Evolutionary conservation across 2,329 filamentous ascomycete species (phyloP).

Genomic region (Alternaria hordeiaustralica): DNA sequence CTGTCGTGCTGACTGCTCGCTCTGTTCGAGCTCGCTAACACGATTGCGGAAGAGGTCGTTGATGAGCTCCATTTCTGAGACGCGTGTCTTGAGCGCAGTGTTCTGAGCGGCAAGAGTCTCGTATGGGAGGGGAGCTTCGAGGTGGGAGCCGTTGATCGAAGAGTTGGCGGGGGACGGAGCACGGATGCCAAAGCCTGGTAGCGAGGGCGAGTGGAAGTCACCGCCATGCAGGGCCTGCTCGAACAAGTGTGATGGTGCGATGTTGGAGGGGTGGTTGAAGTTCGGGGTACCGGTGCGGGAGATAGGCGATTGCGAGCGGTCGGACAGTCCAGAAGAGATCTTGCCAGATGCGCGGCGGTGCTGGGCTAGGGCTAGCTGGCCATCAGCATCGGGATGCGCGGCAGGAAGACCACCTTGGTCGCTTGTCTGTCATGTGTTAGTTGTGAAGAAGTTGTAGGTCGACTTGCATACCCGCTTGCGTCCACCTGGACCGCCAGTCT

Average conservation of each 20-base stretch:
- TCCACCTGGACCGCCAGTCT: conserved; percentile 79
- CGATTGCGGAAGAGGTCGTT: conserved; percentile 72
- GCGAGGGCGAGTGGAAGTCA: conserved; percentile 67
- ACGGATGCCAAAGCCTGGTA: conserved; percentile 50
- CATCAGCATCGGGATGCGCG: conserved; percentile 62
- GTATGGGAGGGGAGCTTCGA: conserved; percentile 76
- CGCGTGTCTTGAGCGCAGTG: conserved; percentile 88
- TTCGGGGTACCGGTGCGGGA: conserved; percentile 80
- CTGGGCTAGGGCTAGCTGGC: conserved; percentile 62
- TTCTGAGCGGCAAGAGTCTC: conserved; percentile 82
- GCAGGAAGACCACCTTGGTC: conserved; percentile 63
- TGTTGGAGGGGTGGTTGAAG: conserved; percentile 69
- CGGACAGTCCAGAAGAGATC: conserved; percentile 72
- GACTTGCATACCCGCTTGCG: conserved; percentile 76
- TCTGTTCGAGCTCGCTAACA: conserved; percentile 77
- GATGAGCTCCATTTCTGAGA: conserved; percentile 94
- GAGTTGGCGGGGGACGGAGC: conserved; percentile 64
- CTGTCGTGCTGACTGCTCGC: conserved; percentile 70
- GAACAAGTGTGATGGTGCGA: conserved; percentile 79
- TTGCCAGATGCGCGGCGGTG: conserved; percentile 74
- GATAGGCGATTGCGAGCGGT: conserved; percentile 78
- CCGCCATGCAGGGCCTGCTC: conserved; percentile 74
- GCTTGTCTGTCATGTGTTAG: conserved; percentile 28
- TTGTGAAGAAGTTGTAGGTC: not conserved
- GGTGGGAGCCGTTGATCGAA: conserved; percentile 65